Percentiles rank a stretch among this genome's conserved stretches.
These are phyloP conservation scores for Trebouxia gelatinosa DNA, from an alignment of 163 green algal genomes.

Conservation along the genomic window DNA sequence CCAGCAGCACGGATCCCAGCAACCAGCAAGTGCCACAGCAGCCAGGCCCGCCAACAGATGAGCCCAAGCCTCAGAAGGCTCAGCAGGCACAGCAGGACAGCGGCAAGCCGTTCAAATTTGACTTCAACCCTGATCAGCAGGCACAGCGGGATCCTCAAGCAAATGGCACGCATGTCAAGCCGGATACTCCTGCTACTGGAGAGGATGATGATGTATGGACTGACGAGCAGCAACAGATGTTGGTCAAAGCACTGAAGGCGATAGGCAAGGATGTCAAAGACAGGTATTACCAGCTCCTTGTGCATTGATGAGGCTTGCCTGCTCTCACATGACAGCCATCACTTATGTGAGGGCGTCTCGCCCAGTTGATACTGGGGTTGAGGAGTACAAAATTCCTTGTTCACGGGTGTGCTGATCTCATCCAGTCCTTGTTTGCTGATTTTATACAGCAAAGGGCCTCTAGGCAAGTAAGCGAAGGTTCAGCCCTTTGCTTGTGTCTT, in stretches of 20 bases:
- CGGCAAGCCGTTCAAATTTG: not conserved
- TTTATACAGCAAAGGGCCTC: not conserved
- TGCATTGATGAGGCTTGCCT: not conserved
- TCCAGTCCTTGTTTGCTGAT: not conserved
- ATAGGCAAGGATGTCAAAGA: slow-evolving; percentile 45
- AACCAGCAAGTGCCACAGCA: slow-evolving; percentile 33
- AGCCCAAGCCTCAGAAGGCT: slow-evolving; percentile 19
- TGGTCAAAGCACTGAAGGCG: slow-evolving; percentile 62
- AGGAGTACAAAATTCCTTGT: not conserved
- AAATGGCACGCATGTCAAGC: not conserved
- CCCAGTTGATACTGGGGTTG: no score
- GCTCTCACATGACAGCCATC: no score
- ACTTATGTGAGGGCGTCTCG: no score
- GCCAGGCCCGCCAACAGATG: slow-evolving; percentile 16
- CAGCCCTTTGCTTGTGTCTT: not conserved
- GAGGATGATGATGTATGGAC: slow-evolving; percentile 55
- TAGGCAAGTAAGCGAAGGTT: not conserved
- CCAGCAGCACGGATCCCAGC: slow-evolving; percentile 27
- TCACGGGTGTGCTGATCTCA: not conserved
- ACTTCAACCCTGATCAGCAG: not conserved
- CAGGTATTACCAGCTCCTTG: not conserved
- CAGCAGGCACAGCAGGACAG: not conserved
- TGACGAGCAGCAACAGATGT: slow-evolving; percentile 76
- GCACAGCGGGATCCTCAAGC: not conserved
- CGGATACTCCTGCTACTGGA: not conserved